Base-by-base conservation (phyloP, 345 rosid species). In the Draba incana region DNA sequence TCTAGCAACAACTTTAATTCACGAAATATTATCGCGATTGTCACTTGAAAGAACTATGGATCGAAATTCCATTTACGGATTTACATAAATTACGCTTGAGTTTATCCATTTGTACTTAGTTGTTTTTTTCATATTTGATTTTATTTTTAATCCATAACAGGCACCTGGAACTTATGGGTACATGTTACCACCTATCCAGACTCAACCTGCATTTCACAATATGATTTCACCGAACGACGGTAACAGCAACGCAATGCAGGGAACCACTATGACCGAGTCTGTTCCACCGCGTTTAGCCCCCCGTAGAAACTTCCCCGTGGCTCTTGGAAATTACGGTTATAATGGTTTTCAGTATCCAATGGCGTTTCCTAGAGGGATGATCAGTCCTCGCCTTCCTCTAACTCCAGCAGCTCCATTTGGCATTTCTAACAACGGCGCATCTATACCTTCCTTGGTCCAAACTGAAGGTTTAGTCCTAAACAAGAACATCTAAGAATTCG, bases 91-190 rank as follows among this genome's bases (percentile, higher is more conserved):
- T 11, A n/a, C 15, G 13, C 42, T 55, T 2, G 35, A 31, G 35
- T 31, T 31, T 31, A 5, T 31, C 38, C 10, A 10, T 35, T 35
- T 35, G 38, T 35, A 7, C 2, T 35, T 5, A 8, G 0, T 20
- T 20, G 38, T 28, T 28, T 8, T 20, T 0, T 7, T 27, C 31
- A 25, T 16, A 20, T 47, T 13, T 35, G 6, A 33, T 24, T 3
- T 10, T 16, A 25, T 13, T 7, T 14, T 12, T 5, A 5, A 16
- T 53, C 6, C 35, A 4, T 57, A 78, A 69, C 78, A 93, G 98
- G 91, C 85, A 72, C 86, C 90, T 31, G 96, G 97, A 78, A 75
- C 85, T 60, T 94, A 89, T 77, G 96, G 98, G 64, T 92, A 92
- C 81, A 92, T 87, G 63, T 53, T 92, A 69, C 97, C 91, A 78